Percentiles rank a stretch among this genome's conserved stretches.
phyloP scores from a whole-genome alignment of 2,329 filamentous ascomycete genomes.

The Cladosporium austrohemisphaericum region DNA sequence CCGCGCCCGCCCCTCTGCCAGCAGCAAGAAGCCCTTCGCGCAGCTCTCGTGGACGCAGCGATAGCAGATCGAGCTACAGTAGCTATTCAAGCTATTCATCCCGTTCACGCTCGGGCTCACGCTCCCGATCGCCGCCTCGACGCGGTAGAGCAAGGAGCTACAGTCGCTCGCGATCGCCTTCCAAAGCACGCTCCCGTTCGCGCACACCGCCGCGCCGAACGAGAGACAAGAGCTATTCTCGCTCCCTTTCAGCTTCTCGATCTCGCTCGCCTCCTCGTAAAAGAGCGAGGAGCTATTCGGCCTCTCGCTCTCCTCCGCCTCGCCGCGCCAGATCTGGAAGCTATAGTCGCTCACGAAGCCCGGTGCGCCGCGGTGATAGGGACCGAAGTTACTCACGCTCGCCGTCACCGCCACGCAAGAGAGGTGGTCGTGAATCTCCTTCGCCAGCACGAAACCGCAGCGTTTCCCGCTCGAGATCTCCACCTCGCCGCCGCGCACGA shows the following conservation, averaged over 20 bases:
- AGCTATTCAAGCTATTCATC: conserved; percentile 69
- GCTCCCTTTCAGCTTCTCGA: conserved; percentile 20
- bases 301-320: conserved; percentile 21
- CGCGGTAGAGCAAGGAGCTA: conserved; percentile 7
- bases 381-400: conserved; percentile 10
- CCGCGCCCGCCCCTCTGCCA: conserved; percentile 66
- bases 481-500: conserved; percentile 18
- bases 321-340: conserved; percentile 16
- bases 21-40: conserved; percentile 44
- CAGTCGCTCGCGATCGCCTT: conserved; percentile 8
- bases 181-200: conserved; percentile 25
- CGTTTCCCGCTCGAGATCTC: conserved; percentile 15
- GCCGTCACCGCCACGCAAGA: conserved; percentile 2
- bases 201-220: conserved; percentile 25
- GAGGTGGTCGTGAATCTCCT: conserved; percentile 13
- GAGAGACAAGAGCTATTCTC: conserved; percentile 14
- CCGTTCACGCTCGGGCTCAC: conserved; percentile 29
- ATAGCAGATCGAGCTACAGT: conserved; percentile 69
- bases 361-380: not conserved
- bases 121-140: conserved; percentile 22
- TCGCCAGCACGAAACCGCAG: conserved; percentile 18
- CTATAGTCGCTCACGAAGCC: not conserved
- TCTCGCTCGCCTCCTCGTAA: conserved; percentile 30
- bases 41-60: conserved; percentile 58
- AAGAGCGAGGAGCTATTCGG: conserved; percentile 21